Conservation (phyloP, 1,139 yeast genomes). For the Kodamaea arcana region DNA sequence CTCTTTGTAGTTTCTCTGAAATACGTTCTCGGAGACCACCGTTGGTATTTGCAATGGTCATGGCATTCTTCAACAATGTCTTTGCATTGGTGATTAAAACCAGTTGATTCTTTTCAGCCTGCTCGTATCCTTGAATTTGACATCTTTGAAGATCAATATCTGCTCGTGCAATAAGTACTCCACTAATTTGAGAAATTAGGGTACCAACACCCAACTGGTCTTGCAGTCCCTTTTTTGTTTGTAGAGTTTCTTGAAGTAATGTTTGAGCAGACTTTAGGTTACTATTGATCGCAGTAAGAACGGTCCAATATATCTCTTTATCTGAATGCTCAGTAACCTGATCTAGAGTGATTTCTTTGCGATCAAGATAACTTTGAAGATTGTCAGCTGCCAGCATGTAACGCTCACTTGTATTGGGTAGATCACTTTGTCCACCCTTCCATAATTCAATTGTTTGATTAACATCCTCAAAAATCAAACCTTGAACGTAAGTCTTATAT, state of each 20-base stretch:
- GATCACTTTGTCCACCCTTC: slow-evolving; percentile 17
- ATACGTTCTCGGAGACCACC: slow-evolving; percentile 52
- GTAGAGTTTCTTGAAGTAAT: slow-evolving; percentile 18
- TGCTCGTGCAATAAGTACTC: slow-evolving; percentile 45
- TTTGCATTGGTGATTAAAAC: slow-evolving; percentile 36
- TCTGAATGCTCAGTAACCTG: neutral
- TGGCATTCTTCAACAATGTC: slow-evolving; percentile 44
- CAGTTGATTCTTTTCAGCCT: slow-evolving; percentile 25
- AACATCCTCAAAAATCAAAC: slow-evolving; percentile 16
- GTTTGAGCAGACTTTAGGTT: slow-evolving; percentile 39
- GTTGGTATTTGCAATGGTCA: slow-evolving; percentile 39
- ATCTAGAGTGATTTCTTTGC: slow-evolving; percentile 20
- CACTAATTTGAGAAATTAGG: slow-evolving; percentile 38
- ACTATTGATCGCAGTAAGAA: slow-evolving; percentile 34
- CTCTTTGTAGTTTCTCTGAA: slow-evolving; percentile 39
- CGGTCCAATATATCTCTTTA: slow-evolving; percentile 31
- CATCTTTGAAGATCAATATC: slow-evolving; percentile 53
- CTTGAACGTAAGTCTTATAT: slow-evolving; percentile 21
- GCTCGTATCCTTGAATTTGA: slow-evolving; percentile 23
- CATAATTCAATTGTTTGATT: slow-evolving; percentile 20
- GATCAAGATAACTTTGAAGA: slow-evolving; percentile 40
- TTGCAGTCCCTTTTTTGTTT: slow-evolving; percentile 16
- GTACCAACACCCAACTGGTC: slow-evolving; percentile 29
- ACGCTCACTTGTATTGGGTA: slow-evolving; percentile 31
- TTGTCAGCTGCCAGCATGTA: slow-evolving; percentile 42